Evolutionary conservation across 768 basidiomycete genomes (phyloP).

Genomic region (Mycena albidolilacea): DNA sequence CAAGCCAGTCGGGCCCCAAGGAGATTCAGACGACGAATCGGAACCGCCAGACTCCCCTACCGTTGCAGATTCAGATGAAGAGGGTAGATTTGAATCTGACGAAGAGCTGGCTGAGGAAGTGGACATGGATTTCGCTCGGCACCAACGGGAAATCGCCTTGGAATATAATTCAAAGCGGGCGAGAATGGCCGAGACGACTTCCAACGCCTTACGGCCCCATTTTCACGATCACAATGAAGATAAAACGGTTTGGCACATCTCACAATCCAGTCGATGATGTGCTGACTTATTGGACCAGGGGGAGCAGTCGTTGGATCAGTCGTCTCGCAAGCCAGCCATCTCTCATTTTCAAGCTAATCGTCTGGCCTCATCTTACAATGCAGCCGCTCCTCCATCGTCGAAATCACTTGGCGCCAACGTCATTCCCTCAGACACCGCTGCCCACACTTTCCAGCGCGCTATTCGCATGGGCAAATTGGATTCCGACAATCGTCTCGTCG

Average conservation of each 20-base stretch:
- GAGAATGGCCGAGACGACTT: constrained; percentile 68
- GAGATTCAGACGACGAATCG: constrained; percentile 83
- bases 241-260: constrained; percentile 53
- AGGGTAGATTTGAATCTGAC: constrained; percentile 50
- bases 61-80: constrained; percentile 46
- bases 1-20: constrained; percentile 40
- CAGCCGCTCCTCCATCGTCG: constrained; percentile 52
- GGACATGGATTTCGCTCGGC: constrained; percentile 74
- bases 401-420: constrained; percentile 60
- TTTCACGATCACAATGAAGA: constrained; percentile 59
- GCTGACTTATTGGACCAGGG: constrained; percentile 10
- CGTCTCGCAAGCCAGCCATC: constrained; percentile 60
- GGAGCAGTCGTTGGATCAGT: constrained; percentile 28
- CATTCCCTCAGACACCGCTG: constrained; percentile 57
- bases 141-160: constrained; percentile 82
- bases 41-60: constrained; percentile 50
- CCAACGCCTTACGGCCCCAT: constrained; percentile 65
- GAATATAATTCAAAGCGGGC: constrained; percentile 77
- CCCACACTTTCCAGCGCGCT: constrained; percentile 65
- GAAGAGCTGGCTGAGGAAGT: constrained; percentile 62
- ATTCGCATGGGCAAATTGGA: constrained; percentile 73
- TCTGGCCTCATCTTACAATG: constrained; percentile 64
- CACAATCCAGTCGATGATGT: constrained; percentile 13
- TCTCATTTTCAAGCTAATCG: constrained; percentile 79
- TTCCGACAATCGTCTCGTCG: constrained; percentile 62